These are phyloP conservation scores for Monosporascus sp. DNA, from an alignment of 2,329 filamentous ascomycete species.

Conservation along the genomic window DNA sequence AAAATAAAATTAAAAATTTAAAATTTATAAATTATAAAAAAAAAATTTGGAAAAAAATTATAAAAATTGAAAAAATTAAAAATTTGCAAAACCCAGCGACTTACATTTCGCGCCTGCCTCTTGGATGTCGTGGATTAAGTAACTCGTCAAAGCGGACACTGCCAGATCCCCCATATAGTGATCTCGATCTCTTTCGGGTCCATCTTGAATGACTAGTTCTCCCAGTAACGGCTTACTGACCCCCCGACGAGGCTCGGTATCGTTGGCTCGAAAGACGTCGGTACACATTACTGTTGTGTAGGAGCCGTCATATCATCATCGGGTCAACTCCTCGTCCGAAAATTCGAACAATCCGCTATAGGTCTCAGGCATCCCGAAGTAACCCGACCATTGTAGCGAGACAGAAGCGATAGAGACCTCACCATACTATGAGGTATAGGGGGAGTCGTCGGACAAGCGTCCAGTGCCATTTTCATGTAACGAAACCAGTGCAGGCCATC, in stretches of 20 bases:
- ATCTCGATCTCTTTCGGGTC: slow-evolving; percentile 47
- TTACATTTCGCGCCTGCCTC: slow-evolving; percentile 36
- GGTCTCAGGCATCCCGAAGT: slow-evolving; percentile 41
- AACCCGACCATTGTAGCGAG: slow-evolving; percentile 38
- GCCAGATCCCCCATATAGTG: slow-evolving; percentile 49
- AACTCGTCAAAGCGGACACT: slow-evolving; percentile 42
- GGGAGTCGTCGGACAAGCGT: slow-evolving; percentile 38
- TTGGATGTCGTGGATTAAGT: slow-evolving; percentile 39
- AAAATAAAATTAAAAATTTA: too few relatives aligned
- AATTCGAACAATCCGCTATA: slow-evolving; percentile 49
- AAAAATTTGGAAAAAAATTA: too few relatives aligned
- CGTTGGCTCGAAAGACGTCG: slow-evolving; percentile 39
- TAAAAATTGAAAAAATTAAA: too few relatives aligned
- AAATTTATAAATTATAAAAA: too few relatives aligned
- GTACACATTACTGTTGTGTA: slow-evolving; percentile 48
- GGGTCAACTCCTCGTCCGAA: slow-evolving; percentile 42
- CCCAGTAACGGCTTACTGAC: slow-evolving; percentile 37
- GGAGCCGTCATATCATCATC: slow-evolving; percentile 49
- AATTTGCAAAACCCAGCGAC: not conserved
- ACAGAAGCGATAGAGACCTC: slow-evolving; percentile 38
- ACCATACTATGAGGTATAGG: slow-evolving; percentile 38
- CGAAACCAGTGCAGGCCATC: slow-evolving; percentile 50
- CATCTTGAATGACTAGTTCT: slow-evolving; percentile 44
- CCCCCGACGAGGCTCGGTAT: slow-evolving; percentile 44
- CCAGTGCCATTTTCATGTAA: slow-evolving; percentile 44